These are phyloP conservation scores for Aegilops sharonensis DNA, from an alignment of 176 grass and related monocot species.

Conservation along the genomic window DNA sequence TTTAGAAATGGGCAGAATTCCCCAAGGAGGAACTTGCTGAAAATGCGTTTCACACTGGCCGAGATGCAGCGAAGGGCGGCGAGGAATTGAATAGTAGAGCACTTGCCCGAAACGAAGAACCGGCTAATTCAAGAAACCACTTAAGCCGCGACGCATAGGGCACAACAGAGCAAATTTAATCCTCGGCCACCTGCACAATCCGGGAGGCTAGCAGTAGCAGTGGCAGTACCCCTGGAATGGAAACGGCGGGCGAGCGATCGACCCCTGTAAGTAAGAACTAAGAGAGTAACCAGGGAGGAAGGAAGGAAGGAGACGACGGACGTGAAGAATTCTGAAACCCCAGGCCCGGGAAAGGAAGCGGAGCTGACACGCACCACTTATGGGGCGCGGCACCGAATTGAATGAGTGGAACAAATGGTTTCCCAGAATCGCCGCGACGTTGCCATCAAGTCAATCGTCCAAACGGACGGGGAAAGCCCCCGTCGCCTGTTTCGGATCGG, in stretches of 20 bases:
- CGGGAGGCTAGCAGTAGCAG: too few species aligned
- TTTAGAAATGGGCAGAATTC: background rate
- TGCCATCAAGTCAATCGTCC: constrained; percentile 29
- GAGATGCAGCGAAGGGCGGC: background rate
- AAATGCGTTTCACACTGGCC: background rate
- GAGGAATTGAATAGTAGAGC: background rate
- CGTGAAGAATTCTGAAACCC: background rate
- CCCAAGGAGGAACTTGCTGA: background rate
- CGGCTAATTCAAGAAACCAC: background rate
- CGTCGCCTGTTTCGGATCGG: background rate
- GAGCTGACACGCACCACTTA: background rate
- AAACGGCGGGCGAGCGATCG: background rate
- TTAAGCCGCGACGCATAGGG: background rate
- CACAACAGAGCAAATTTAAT: constrained; percentile 9
- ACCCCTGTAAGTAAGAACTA: background rate
- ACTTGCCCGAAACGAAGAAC: background rate
- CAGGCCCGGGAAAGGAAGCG: background rate
- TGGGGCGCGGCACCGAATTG: constrained; percentile 20
- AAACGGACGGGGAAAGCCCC: background rate
- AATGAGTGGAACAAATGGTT: constrained; percentile 43
- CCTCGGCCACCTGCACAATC: background rate
- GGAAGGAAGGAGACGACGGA: background rate
- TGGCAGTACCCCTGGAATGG: too few species aligned
- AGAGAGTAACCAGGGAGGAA: background rate
- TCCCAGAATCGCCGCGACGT: background rate